phyloP scores from a whole-genome alignment of 345 rosid genomes.

The Arabis hirsuta region DNA sequence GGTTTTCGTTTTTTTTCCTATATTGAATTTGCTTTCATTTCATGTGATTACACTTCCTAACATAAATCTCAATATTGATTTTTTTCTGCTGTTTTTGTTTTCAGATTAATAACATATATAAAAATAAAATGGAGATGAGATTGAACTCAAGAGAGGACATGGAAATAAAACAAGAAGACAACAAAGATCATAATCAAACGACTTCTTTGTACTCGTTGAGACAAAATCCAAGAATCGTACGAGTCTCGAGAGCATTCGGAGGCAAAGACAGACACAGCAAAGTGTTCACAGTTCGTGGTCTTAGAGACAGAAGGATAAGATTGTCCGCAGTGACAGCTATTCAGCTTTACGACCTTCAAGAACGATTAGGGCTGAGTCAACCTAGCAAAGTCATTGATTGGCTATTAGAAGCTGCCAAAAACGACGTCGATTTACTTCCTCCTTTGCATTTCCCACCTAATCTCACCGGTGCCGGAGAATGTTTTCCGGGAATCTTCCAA shows the following conservation, averaged over 20 bases:
- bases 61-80: neutral
- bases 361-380: slow-evolving; percentile 75
- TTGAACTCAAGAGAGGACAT: slow-evolving; percentile 19
- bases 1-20: neutral
- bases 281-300: slow-evolving; percentile 85
- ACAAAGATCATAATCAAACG: neutral
- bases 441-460: slow-evolving; percentile 76
- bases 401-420: slow-evolving; percentile 70
- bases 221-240: slow-evolving; percentile 86
- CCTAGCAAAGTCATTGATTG: slow-evolving; percentile 96
- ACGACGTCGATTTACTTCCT: slow-evolving; percentile 82
- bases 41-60: neutral
- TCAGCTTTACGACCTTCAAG: slow-evolving; percentile 87
- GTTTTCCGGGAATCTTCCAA: slow-evolving; percentile 41
- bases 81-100: neutral
- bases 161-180: slow-evolving; percentile 23
- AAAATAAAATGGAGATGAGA: slow-evolving; percentile 12
- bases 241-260: slow-evolving; percentile 77
- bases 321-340: slow-evolving; percentile 86
- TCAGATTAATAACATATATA: neutral
- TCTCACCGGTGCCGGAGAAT: slow-evolving; percentile 41
- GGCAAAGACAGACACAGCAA: slow-evolving; percentile 98
- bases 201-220: slow-evolving; percentile 37
- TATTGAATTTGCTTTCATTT: slow-evolving; percentile 5
- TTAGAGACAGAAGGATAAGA: slow-evolving; percentile 84